Base-by-base conservation (phyloP, 2,329 filamentous ascomycete genomes). In the Sporothrix mexicana region DNA sequence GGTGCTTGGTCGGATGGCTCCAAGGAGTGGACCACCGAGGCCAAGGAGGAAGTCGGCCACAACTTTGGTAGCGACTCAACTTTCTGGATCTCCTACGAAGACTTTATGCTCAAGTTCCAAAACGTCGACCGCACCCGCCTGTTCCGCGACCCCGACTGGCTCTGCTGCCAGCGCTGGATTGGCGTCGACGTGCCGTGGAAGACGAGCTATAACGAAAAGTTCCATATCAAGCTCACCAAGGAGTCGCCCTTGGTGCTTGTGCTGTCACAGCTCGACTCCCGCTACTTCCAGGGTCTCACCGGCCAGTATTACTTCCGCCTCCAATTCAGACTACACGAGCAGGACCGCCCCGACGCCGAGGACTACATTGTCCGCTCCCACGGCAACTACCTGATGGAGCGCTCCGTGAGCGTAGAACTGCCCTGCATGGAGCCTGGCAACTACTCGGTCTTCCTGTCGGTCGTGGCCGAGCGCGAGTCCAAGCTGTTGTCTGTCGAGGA, bases 11-110 rank as follows among this genome's bases (percentile, higher is more conserved):
- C 85, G 3, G 93, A 96, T 78, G 93, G 93, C 0, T 93, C 91
- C 7, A 92, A 93, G 77, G 91, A 95, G 80, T 97, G 93, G 93
- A 95, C 92, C 0, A 85, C 92, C 0, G 90, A 94, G 76, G 93
- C 91, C 88, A 90, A 95, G 81, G 82, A 89, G 74, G 90, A 91
- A 77, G 85, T 96, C 0, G 85, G 87, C 62, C 92, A 95, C 79
- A 89, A 87, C 57, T 95, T 95, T 76, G 92, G 92, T 53, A 91
- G 93, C 76, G 92, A 95, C 76, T 92, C 92, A 30, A 88, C 86
- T 62, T 89, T 88, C 74, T 88, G 87, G 87, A 89, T 88, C 77
- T 83, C 85, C 2, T 89, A 89, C 76, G 82, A 86, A 20, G 88
- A 90, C 76, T 83, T 90, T 12, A 82, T 90, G n/a, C 82, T 83